Evolutionary conservation across 2,329 filamentous ascomycete species (phyloP), one percentile per base, ranked within the genome.

Genomic region (Fusarium sp.): DNA sequence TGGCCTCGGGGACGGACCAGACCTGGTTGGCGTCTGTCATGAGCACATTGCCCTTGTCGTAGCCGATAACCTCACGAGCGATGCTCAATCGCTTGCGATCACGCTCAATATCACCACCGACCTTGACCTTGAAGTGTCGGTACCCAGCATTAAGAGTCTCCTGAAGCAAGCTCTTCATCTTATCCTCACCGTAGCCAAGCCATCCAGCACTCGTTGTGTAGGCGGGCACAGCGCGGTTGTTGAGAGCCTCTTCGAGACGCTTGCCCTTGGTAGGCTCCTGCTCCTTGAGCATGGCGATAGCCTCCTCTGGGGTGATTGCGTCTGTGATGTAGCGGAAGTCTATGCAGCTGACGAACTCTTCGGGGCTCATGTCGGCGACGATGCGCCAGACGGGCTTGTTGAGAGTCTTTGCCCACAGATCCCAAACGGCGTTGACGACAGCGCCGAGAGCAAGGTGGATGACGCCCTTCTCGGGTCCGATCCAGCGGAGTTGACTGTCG

Each of bases 241-340:
- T 80, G 74, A 93, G 85, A 0, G 93, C 94, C 71, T 97, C 92
- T 72, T 87, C 81, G 26, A 97, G 82, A 55, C 94, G 86, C 75
- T 88, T 82, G 36, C 85, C 83, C 83, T 97, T 97, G 38, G 88
- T 90, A 2, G 79, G 72, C 79, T 92, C 89, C 23, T 86, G 81
- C 75, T 87, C 86, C 72, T 85, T 86, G 44, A 97, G 83, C 76
- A 97, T 83, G 23, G 83, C 84, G 37, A 97, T 78, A 0, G 93
- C 93, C 79, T 97, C 94, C 40, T 93, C 90, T 0, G 92, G 92
- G 0, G 93, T 97, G 70, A 97, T 85, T n/a, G 93, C 93, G 80
- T 97, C 94, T 26, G 92, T 96, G 79, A 97, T 97, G 81, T 97
- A 97, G 50, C 94, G 87, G 83, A 97, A 97, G 81, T 97, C 94